A percentile compares a stretch with the other conserved stretches of the same genome.
phyloP scores from a whole-genome alignment of 164 flowering plant genomes.

The Nymphaea thermarum region DNA sequence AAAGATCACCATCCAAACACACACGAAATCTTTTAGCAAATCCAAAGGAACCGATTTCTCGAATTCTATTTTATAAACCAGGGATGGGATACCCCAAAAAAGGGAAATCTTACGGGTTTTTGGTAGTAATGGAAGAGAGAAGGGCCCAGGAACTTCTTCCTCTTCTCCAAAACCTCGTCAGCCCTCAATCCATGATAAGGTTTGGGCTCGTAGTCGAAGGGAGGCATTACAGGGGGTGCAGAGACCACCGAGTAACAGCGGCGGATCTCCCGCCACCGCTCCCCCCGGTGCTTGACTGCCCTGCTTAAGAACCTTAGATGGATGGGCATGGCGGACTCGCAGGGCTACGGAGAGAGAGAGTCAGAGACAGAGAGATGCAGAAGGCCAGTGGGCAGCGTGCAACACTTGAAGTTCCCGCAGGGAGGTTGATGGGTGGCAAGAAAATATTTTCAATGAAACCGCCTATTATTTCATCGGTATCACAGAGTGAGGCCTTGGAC shows the following conservation, averaged over 20 bases:
- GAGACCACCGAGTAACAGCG: not conserved
- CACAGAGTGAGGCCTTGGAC: too few relatives aligned
- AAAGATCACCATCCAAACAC: not conserved
- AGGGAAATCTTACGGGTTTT: slow-evolving; percentile 50
- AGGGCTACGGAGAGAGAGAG: not conserved
- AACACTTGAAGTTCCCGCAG: too few relatives aligned
- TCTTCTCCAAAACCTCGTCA: slow-evolving; percentile 60
- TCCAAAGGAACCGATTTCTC: not conserved
- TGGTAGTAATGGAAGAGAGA: slow-evolving; percentile 79
- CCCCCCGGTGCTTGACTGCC: not conserved
- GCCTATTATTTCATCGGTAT: too few relatives aligned
- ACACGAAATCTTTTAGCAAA: not conserved
- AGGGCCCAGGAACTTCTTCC: slow-evolving; percentile 76
- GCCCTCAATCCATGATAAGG: slow-evolving; percentile 60
- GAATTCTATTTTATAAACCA: not conserved
- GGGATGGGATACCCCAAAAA: not conserved
- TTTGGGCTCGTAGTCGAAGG: slow-evolving; percentile 62
- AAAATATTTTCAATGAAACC: too few relatives aligned
- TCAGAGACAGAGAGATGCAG: not conserved
- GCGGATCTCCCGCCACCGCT: not conserved
- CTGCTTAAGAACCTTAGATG: not conserved
- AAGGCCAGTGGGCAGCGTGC: not conserved
- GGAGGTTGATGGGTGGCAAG: too few relatives aligned
- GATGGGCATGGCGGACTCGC: not conserved
- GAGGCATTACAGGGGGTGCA: slow-evolving; percentile 49